These are phyloP conservation scores for Pichia norvegensis DNA, from an alignment of 1,139 yeast genomes.

Conservation along the genomic window DNA sequence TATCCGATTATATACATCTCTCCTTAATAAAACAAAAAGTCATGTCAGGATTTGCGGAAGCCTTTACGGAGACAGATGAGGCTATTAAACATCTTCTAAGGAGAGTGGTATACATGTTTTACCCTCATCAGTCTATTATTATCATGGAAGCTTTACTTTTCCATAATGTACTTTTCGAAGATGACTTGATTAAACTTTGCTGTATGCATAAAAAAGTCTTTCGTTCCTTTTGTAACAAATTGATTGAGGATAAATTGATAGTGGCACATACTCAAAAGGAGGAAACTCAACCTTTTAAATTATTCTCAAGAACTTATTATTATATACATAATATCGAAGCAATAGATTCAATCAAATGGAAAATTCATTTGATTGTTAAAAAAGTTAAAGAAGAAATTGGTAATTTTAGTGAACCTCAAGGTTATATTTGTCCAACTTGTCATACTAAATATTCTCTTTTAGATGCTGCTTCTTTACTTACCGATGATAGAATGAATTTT, in stretches of 20 bases:
- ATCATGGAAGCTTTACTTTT: conserved; percentile 83
- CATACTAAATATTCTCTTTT: conserved; percentile 71
- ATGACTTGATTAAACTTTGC: conserved; percentile 71
- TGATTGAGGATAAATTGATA: conserved; percentile 75
- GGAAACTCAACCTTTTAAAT: conserved; percentile 66
- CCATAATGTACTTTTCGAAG: conserved; percentile 92
- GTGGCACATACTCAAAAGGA: conserved; percentile 71
- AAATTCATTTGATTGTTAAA: conserved; percentile 80
- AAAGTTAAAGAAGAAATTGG: conserved; percentile 73
- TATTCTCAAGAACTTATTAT: conserved; percentile 70
- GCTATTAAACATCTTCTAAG: conserved; percentile 28
- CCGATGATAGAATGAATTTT: conserved; percentile 74
- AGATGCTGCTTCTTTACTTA: conserved; percentile 77
- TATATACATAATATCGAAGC: conserved; percentile 89
- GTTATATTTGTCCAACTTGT: conserved; percentile 86
- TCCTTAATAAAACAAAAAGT: not conserved
- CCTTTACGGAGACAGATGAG: conserved; percentile 14
- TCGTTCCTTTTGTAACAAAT: conserved; percentile 69
- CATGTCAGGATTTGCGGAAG: conserved; percentile 12
- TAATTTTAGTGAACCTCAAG: conserved; percentile 84
- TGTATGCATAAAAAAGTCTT: conserved; percentile 85
- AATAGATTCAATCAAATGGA: conserved; percentile 94
- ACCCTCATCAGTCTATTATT: conserved; percentile 73
- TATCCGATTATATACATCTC: not conserved
- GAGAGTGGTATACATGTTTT: conserved; percentile 81